Conservation (phyloP, 1,284 basidiomycete species). For the Malassezia sympodialis region DNA sequence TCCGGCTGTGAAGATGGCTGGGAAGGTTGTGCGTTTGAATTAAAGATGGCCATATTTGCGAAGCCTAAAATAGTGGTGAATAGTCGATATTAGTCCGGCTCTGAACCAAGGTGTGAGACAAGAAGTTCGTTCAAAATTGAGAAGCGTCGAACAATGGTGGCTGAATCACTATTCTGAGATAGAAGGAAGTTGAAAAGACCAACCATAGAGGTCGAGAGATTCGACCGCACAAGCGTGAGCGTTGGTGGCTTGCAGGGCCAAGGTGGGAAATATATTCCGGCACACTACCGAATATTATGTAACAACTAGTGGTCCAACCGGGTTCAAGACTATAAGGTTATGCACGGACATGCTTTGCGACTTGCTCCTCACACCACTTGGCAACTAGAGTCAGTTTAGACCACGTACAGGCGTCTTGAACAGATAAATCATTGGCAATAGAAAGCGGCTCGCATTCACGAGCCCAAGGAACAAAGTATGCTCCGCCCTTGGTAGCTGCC, state of each 20-base stretch:
- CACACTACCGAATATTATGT: background rate
- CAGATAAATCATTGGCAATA: slow-evolving; percentile 10
- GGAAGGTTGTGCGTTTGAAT: background rate
- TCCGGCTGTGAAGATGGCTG: background rate
- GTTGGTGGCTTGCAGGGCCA: background rate
- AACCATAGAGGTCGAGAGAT: slow-evolving; percentile 3
- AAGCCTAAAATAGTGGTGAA: background rate
- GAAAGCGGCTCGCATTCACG: slow-evolving; percentile 16
- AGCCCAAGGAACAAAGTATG: slow-evolving; percentile 28
- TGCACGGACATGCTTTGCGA: slow-evolving; percentile 11
- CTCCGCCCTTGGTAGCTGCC: slow-evolving; percentile 16
- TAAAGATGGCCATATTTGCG: background rate
- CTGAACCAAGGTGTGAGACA: slow-evolving; percentile 3
- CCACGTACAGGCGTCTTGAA: slow-evolving; percentile 7
- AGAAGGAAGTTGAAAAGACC: background rate
- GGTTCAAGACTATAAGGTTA: background rate
- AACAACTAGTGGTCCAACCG: background rate
- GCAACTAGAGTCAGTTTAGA: slow-evolving; percentile 11
- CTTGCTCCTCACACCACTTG: slow-evolving; percentile 27
- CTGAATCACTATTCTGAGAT: background rate
- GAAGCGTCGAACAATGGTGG: background rate
- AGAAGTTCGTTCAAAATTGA: background rate
- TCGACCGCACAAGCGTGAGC: background rate
- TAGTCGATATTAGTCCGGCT: slow-evolving; percentile 6
- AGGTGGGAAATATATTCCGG: background rate